Conservation (phyloP, 148 eudicot species). For the Persicaria maculosa region DNA sequence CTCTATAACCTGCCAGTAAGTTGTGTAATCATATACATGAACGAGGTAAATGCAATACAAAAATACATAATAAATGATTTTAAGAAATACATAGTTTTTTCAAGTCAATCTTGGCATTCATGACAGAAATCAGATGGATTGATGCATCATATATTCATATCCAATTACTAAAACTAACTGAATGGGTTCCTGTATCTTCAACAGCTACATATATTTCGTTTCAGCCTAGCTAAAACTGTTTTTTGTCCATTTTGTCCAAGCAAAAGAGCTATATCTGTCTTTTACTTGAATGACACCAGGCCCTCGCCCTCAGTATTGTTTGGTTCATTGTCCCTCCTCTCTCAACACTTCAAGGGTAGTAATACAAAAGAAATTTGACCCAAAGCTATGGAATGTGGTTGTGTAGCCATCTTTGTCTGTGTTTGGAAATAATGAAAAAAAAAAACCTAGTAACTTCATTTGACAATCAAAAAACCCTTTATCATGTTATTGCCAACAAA, state of each 20-base stretch:
- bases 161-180: not conserved
- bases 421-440: not conserved
- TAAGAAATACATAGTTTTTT: not conserved
- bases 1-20: slow-evolving; percentile 51
- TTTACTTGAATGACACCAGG: not conserved
- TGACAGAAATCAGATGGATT: not conserved
- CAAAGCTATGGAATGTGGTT: not conserved
- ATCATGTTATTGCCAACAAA: not conserved
- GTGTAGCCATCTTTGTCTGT: not conserved
- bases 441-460: not conserved
- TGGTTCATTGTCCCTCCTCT: not conserved
- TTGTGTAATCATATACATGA: not conserved
- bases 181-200: not conserved
- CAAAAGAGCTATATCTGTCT: not conserved
- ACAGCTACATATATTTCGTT: not conserved
- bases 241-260: not conserved
- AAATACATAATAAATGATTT: not conserved
- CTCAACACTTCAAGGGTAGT: not conserved
- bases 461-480: not conserved
- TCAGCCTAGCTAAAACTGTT: not conserved
- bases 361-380: not conserved
- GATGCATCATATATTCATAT: not conserved
- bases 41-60: not conserved
- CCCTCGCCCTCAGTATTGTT: not conserved
- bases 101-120: not conserved